Evolutionary conservation across 108 stramenopile genomes (phyloP), one percentile per base, ranked within the genome.

Genomic region (Skeletonema grethae): DNA sequence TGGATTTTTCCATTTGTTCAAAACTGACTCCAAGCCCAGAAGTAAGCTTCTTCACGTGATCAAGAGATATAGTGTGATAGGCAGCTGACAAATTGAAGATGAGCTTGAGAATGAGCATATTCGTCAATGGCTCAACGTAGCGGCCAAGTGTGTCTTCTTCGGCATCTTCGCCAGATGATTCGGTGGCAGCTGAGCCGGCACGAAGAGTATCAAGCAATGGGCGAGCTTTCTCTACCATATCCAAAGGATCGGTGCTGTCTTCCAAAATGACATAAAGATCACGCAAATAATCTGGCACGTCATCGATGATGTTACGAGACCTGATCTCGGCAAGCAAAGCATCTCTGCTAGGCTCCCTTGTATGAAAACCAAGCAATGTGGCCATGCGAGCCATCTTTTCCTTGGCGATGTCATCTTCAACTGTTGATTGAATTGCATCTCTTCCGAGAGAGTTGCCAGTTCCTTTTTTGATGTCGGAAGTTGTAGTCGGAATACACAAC

Each of bases 371-470:
- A 25, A 98, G 81, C 58, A 98, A 80, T n/a, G 90, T 87, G 7
- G 98, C 97, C 89, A 98, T 94, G 25, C 96, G 89, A n/a, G 85
- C 83, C 82, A 85, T 96, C 84, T 96, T 98, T 72, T 97, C 92
- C 85, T 93, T 94, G 58, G 89, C 87, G 41, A 95, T 84, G 68
- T 96, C 96, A 69, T 91, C 93, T 25, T 88, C 82, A 24, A 75
- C 84, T 36, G 88, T 89, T 41, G 70, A 60, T n/a, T 67, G 77
- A 70, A 86, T 84, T 60, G 71, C 80, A 45, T 75, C 79, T 20
- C 84, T 45, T 7, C 30, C 39, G 3, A 29, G 34, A 8, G 31
- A 57, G 48, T 25, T 38, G 36, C 43, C 57, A 13, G 28, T 57
- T n/a, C 55, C 62, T 70, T 77, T 66, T 22, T 28, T 41, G 18